phyloP scores from a whole-genome alignment of 2,329 filamentous ascomycete genomes.

The Talaromyces sp. region DNA sequence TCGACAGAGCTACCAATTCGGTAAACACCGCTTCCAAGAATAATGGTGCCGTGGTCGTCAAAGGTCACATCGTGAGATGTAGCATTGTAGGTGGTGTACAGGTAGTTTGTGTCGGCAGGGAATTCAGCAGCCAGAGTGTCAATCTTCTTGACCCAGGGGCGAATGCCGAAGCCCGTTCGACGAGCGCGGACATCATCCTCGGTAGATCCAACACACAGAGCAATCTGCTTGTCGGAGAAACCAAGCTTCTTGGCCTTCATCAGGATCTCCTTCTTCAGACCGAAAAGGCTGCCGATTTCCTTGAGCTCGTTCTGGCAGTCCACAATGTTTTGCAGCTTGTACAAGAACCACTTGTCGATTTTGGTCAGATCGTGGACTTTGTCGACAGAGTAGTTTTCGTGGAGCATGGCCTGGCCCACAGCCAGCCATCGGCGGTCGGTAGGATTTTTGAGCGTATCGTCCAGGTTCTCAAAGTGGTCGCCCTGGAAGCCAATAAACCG shows the following conservation, averaged over 20 bases:
- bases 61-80: slow-evolving; percentile 89
- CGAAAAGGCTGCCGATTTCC: slow-evolving; percentile 73
- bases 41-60: slow-evolving; percentile 81
- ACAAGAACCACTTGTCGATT: slow-evolving; percentile 99
- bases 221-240: slow-evolving; percentile 96
- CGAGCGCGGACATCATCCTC: slow-evolving; percentile 86
- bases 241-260: slow-evolving; percentile 93
- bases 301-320: slow-evolving; percentile 83
- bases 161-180: slow-evolving; percentile 80
- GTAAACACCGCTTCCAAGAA: slow-evolving; percentile 93
- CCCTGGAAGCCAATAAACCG: slow-evolving; percentile 89
- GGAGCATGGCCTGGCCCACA: slow-evolving; percentile 94
- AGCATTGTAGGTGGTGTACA: slow-evolving; percentile 97
- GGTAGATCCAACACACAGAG: slow-evolving; percentile 72
- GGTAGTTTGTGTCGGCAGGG: slow-evolving; percentile 89
- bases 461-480: slow-evolving; percentile 87
- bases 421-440: slow-evolving; percentile 96
- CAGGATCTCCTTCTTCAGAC: slow-evolving; percentile 81
- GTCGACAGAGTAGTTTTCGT: slow-evolving; percentile 92
- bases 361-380: slow-evolving; percentile 89
- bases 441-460: slow-evolving; percentile 83
- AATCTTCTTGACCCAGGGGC: slow-evolving; percentile 96
- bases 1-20: slow-evolving; percentile 96
- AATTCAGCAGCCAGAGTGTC: slow-evolving; percentile 97
- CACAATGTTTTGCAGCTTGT: slow-evolving; percentile 97